Conservation (phyloP, 139 green algal genomes). For the Closterium sp. region DNA sequence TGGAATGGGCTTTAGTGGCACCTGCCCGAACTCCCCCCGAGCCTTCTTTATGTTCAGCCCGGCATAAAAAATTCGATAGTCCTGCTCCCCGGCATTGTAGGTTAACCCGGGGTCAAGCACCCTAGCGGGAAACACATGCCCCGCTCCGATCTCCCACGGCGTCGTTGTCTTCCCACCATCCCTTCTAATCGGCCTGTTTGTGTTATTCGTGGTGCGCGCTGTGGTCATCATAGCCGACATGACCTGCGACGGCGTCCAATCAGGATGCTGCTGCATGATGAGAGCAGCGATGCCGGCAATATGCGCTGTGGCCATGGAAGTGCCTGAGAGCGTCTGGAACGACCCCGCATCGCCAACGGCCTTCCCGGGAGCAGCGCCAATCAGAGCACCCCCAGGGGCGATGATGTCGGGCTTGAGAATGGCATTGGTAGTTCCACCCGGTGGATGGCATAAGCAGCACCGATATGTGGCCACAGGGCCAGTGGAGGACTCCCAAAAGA, state of each 20-base stretch:
- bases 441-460: no score
- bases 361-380: no score
- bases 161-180: neutral
- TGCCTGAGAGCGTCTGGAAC: neutral
- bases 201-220: neutral
- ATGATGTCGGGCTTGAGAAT: no score
- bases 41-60: no score
- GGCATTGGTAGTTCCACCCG: no score
- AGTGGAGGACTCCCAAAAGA: no score
- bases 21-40: no score
- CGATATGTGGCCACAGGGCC: no score
- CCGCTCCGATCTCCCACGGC: conserved; percentile 12
- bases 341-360: no score
- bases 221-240: conserved; percentile 24
- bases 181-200: no score
- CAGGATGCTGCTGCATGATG: conserved; percentile 10
- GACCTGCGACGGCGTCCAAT: conserved; percentile 14
- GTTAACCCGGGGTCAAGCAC: conserved; percentile 6
- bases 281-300: conserved; percentile 6
- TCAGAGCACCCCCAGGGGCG: no score
- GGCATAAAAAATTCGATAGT: neutral
- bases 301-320: conserved; percentile 12
- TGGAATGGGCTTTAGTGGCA: no score
- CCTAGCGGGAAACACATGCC: neutral
- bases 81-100: conserved; percentile 11